phyloP scores from a whole-genome alignment of 306 rosid genomes.

The Senna tora region DNA sequence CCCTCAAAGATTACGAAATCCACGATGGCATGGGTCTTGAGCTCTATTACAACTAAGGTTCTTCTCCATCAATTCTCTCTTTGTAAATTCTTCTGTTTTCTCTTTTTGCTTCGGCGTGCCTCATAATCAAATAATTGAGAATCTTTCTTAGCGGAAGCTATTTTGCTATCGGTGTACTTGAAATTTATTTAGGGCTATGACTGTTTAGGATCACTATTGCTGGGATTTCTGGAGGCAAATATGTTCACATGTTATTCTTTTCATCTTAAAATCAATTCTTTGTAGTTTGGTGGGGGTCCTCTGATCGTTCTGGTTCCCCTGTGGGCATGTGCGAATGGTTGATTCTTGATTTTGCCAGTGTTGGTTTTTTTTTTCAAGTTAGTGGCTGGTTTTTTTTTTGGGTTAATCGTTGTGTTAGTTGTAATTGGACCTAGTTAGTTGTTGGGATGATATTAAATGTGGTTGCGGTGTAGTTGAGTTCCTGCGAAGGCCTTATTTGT shows the following conservation, averaged over 20 bases:
- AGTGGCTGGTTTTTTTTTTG: neutral
- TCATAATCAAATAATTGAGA: neutral
- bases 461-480: neutral
- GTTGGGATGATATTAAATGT: neutral
- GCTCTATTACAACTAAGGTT: constrained; percentile 63
- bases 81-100: neutral
- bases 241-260: too few relatives aligned
- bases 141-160: too few relatives aligned
- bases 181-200: neutral
- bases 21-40: constrained; percentile 84
- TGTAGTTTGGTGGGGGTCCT: neutral
- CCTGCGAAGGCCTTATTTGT: neutral
- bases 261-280: neutral
- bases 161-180: neutral
- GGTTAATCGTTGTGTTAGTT: neutral
- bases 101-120: neutral
- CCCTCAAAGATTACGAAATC: constrained; percentile 71
- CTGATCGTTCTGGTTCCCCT: neutral
- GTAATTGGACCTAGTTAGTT: neutral
- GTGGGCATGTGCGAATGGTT: neutral
- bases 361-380: neutral
- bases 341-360: neutral
- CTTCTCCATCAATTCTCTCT: neutral
- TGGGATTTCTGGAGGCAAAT: neutral
- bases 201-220: too few relatives aligned